Evolutionary conservation across 495 filamentous ascomycete genomes (phyloP).

Genomic region (Pyrenula aspistea): DNA sequence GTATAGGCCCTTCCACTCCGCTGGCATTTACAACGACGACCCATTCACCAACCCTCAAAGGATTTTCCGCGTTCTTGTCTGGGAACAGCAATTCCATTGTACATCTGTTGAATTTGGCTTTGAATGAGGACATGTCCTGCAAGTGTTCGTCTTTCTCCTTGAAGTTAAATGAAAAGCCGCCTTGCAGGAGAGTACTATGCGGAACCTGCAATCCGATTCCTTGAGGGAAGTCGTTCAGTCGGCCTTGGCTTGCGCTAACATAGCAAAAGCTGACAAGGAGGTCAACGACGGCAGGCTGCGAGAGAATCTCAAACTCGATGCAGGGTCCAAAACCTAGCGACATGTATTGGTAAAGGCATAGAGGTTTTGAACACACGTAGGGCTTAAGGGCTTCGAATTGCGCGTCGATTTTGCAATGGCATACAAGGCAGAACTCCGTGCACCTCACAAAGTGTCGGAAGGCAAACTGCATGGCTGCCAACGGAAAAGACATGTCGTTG

Average conservation of each 20-base stretch:
- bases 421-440: conserved; percentile 80
- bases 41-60: conserved; percentile 19
- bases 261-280: conserved; percentile 78
- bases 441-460: conserved; percentile 72
- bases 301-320: conserved; percentile 72
- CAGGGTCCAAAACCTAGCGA: conserved; percentile 74
- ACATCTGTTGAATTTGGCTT: neutral
- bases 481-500: conserved; percentile 44
- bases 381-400: conserved; percentile 81
- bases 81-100: conserved; percentile 4
- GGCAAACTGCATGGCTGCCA: conserved; percentile 69
- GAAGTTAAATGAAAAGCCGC: neutral
- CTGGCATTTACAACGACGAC: neutral
- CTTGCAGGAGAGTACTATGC: neutral
- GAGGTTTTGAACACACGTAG: conserved; percentile 68
- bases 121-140: conserved; percentile 1
- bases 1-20: conserved; percentile 13
- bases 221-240: conserved; percentile 49
- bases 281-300: conserved; percentile 77
- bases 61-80: conserved; percentile 23
- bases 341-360: conserved; percentile 91
- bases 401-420: conserved; percentile 58
- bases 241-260: conserved; percentile 29
- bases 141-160: neutral
- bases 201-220: conserved; percentile 65